Evolutionary conservation across 2,329 filamentous ascomycete genomes (phyloP), one percentile per base, ranked within the genome.

Genomic region (Paraphaeosphaeria minitans): DNA sequence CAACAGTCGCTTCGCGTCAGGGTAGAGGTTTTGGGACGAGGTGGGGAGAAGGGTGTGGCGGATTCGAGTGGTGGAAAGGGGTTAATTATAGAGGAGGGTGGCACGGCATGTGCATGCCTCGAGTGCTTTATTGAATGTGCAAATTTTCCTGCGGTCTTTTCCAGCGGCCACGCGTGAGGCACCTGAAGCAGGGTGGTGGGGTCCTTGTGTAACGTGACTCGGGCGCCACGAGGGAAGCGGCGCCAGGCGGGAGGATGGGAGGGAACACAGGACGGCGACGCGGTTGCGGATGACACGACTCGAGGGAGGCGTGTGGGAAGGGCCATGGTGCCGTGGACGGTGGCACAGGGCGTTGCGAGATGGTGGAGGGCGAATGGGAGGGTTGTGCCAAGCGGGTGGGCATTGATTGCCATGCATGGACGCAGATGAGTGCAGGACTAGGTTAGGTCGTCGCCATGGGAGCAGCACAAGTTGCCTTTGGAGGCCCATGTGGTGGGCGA

Each of bases 1-100:
- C 56, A 76, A 69, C 49, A 82, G 79, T 68, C 76, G 78, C 50
- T 83, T 80, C 70, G 81, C 80, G 62, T 76, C 78, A 68, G 68
- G 63, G 64, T 75, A 74, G 60, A 56, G 63, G n/a, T 59, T 59
- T 53, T 48, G 60, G 54, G 55, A 61, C 49, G 39, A 54, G 41
- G 58, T 42, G 53, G 53, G 57, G 56, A 24, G 37, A 57, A 60
- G 57, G 43, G 47, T 42, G 65, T 65, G 66, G 65, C 57, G 62
- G 64, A 63, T 56, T 55, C 47, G 60, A 67, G 47, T 64, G 60
- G 57, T 62, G 60, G 66, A 57, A 49, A 54, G 55, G 45, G 56
- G 55, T 70, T 71, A 75, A 74, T 56, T 68, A 71, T 75, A 74
- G 73, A 66, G 68, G 52, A 65, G 60, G 49, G 73, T 75, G 31